A percentile compares a stretch with the other conserved stretches of the same genome.
phyloP scores from a whole-genome alignment of 768 basidiomycete genomes.

The Leccinum pellstonianum region DNA sequence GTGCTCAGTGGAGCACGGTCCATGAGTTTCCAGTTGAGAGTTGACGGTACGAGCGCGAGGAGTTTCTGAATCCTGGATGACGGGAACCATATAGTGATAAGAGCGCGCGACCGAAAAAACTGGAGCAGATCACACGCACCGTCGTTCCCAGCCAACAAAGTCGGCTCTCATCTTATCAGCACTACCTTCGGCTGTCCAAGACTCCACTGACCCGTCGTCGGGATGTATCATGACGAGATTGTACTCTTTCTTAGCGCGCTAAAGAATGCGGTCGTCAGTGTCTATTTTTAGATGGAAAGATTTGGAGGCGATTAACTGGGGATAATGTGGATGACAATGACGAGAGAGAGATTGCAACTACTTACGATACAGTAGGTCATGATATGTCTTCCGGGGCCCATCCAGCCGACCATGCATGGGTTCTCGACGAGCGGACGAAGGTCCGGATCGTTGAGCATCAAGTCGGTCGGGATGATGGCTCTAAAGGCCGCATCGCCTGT shows the following conservation, averaged over 20 bases:
- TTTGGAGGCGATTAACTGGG: neutral
- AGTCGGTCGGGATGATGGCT: conserved; percentile 45
- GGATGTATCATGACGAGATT: conserved; percentile 48
- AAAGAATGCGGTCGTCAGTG: neutral
- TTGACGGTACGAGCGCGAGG: conserved; percentile 42
- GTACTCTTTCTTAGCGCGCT: conserved; percentile 40
- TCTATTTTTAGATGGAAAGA: neutral
- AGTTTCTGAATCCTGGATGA: conserved; percentile 44
- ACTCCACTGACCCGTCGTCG: conserved; percentile 40
- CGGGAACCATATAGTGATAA: neutral
- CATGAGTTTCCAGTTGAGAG: conserved; percentile 48
- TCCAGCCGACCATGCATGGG: conserved; percentile 57
- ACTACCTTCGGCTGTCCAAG: conserved; percentile 44
- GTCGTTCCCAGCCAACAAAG: conserved; percentile 49
- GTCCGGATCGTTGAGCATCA: conserved; percentile 50
- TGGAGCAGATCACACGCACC: conserved; percentile 31
- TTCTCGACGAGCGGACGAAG: conserved; percentile 49
- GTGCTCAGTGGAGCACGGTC: conserved; percentile 47
- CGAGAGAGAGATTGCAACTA: neutral
- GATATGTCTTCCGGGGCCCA: conserved; percentile 50
- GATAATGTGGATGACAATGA: neutral
- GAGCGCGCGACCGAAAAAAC: neutral
- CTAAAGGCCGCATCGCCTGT: conserved; percentile 69
- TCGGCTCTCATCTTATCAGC: conserved; percentile 46
- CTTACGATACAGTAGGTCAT: conserved; percentile 47